Conservation (phyloP, 164 flowering plant genomes). For the Paratinospora sagittata region DNA sequence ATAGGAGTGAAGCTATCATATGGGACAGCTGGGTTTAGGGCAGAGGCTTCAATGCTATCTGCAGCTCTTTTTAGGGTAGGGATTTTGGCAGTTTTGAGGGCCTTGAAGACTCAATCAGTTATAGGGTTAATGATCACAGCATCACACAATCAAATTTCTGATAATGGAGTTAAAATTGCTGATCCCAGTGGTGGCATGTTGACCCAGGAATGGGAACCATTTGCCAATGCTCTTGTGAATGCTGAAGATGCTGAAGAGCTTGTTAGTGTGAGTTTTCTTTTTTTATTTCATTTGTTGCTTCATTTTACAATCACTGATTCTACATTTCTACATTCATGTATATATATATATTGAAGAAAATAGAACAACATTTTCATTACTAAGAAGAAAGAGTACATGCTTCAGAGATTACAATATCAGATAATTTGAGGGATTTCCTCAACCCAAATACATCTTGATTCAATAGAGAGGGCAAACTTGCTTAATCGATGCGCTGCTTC, state of each 20-base stretch:
- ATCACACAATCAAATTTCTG: conserved; percentile 75
- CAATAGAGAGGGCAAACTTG: too few species aligned
- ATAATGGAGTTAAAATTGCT: conserved; percentile 83
- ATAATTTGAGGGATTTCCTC: too few species aligned
- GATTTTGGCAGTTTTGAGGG: conserved; percentile 67
- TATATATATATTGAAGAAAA: too few species aligned
- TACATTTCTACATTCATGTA: too few species aligned
- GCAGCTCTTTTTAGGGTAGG: conserved; percentile 75
- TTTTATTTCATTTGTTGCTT: not conserved
- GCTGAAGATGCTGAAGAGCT: conserved; percentile 47
- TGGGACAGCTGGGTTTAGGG: conserved; percentile 91
- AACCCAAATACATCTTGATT: too few species aligned
- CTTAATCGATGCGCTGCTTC: too few species aligned
- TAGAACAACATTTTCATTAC: too few species aligned
- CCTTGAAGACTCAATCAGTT: conserved; percentile 52
- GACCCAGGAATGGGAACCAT: conserved; percentile 89
- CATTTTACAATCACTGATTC: too few species aligned
- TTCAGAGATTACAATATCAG: too few species aligned
- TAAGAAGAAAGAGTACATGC: too few species aligned
- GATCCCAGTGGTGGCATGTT: conserved; percentile 90
- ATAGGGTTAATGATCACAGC: conserved; percentile 94
- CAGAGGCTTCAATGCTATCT: conserved; percentile 62
- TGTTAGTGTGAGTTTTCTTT: conserved; percentile 33
- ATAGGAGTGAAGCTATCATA: conserved; percentile 69
- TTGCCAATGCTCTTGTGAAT: conserved; percentile 76